These are phyloP conservation scores for Penicillium maclennaniae DNA, from an alignment of 495 filamentous ascomycete genomes.

Conservation along the genomic window DNA sequence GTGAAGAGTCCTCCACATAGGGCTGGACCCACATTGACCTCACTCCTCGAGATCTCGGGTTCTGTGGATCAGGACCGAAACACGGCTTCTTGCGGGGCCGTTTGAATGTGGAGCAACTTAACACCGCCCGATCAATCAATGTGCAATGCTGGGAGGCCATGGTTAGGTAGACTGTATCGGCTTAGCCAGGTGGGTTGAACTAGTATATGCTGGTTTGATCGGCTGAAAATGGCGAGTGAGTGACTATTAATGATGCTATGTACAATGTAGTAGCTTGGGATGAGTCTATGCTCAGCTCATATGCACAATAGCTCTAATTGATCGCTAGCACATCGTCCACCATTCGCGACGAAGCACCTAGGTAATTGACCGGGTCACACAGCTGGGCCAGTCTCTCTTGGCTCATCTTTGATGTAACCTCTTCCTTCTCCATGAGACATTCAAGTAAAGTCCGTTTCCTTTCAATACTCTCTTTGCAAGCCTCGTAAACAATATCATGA, in stretches of 20 bases:
- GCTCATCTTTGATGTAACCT: slow-evolving; percentile 40
- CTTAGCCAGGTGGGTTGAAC: no score
- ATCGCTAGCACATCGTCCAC: slow-evolving; percentile 48
- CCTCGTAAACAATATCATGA: slow-evolving; percentile 53
- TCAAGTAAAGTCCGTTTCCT: slow-evolving; percentile 37
- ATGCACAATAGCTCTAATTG: neutral
- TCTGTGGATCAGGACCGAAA: neutral
- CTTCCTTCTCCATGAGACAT: slow-evolving; percentile 31
- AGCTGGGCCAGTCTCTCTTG: slow-evolving; percentile 33
- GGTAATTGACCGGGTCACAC: slow-evolving; percentile 50
- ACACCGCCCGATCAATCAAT: neutral
- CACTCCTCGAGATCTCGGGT: slow-evolving; percentile 1
- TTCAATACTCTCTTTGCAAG: slow-evolving; percentile 49
- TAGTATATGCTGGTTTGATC: no score
- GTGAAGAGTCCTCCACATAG: slow-evolving; percentile 6
- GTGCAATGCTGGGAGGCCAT: neutral
- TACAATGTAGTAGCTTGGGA: neutral
- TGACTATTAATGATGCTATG: neutral
- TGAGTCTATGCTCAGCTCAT: no score
- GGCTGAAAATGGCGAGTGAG: neutral
- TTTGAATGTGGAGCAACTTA: slow-evolving; percentile 12
- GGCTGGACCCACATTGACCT: slow-evolving; percentile 10
- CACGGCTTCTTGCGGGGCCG: slow-evolving; percentile 9
- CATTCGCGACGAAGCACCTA: slow-evolving; percentile 46
- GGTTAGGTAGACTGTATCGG: no score